These are phyloP conservation scores for Kwoniella sp. DNA, from an alignment of 768 basidiomycete species.

Conservation along the genomic window DNA sequence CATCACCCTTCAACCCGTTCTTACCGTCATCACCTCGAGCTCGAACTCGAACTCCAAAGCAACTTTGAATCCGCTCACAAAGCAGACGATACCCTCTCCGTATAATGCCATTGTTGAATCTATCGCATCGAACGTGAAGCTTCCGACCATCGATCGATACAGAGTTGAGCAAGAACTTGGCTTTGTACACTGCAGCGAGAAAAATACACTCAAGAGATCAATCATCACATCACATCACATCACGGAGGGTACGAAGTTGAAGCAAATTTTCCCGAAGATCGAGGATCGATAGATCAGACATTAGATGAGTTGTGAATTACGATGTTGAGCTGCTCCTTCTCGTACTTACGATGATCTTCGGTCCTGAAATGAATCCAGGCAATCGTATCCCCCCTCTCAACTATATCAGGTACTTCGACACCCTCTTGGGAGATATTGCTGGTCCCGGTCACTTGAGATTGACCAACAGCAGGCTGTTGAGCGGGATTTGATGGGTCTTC, in stretches of 20 bases:
- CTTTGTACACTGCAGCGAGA: constrained; percentile 14
- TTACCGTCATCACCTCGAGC: too few species aligned
- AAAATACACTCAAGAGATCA: not conserved
- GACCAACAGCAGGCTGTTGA: too few species aligned
- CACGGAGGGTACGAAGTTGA: too few species aligned
- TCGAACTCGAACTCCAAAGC: not conserved
- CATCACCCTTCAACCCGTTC: not conserved
- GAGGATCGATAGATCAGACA: too few species aligned
- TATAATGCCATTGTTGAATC: constrained; percentile 13
- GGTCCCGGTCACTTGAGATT: too few species aligned
- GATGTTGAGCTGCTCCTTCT: too few species aligned
- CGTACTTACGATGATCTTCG: constrained; percentile 26
- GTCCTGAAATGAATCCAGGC: constrained; percentile 26
- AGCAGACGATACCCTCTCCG: not conserved
- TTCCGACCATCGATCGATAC: constrained; percentile 20
- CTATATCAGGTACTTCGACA: not conserved
- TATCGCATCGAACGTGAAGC: constrained; percentile 9
- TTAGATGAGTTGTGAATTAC: too few species aligned
- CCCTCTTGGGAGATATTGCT: not conserved
- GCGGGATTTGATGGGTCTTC: too few species aligned
- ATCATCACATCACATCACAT: too few species aligned
- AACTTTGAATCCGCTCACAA: not conserved
- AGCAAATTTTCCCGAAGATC: too few species aligned
- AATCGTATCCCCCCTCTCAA: constrained; percentile 11
- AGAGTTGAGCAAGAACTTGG: constrained; percentile 11